phyloP scores from a whole-genome alignment of 345 rosid genomes.

The Pseudoturritis turrita region DNA sequence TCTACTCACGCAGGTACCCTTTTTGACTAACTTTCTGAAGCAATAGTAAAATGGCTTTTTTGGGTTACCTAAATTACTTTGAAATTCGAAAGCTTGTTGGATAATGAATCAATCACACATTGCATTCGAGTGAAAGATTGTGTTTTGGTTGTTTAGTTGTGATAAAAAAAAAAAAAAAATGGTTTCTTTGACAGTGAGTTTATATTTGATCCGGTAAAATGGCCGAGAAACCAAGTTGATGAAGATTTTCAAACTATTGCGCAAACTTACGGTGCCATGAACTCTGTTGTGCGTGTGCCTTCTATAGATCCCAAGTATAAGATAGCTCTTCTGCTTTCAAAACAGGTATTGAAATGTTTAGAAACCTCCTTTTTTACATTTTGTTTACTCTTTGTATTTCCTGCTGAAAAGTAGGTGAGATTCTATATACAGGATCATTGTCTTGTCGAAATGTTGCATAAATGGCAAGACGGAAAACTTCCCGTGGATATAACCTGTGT shows the following conservation, averaged over 20 bases:
- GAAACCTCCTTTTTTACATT: background rate
- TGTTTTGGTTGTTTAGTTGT: background rate
- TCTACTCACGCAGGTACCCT: conserved; percentile 26
- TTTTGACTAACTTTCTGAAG: background rate
- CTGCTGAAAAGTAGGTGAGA: background rate
- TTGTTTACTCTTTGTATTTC: background rate
- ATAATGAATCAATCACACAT: background rate
- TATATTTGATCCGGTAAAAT: conserved; percentile 64
- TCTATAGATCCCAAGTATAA: conserved; percentile 75
- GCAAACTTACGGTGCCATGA: conserved; percentile 48
- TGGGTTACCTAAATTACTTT: background rate
- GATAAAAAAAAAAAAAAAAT: conserved; percentile 13
- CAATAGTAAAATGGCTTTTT: background rate
- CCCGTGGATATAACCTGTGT: conserved; percentile 87
- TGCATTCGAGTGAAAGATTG: background rate
- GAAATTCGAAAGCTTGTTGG: background rate
- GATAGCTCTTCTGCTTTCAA: conserved; percentile 83
- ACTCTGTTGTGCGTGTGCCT: conserved; percentile 79
- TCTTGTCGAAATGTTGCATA: conserved; percentile 73
- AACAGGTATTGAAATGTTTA: conserved; percentile 43
- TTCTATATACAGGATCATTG: conserved; percentile 69
- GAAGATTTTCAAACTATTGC: conserved; percentile 69
- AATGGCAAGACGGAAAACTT: conserved; percentile 87
- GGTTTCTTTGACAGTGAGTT: conserved; percentile 37
- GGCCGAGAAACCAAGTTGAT: conserved; percentile 72